Base-by-base conservation (phyloP, 2,329 filamentous ascomycete species). In the Scedosporium boydii region DNA sequence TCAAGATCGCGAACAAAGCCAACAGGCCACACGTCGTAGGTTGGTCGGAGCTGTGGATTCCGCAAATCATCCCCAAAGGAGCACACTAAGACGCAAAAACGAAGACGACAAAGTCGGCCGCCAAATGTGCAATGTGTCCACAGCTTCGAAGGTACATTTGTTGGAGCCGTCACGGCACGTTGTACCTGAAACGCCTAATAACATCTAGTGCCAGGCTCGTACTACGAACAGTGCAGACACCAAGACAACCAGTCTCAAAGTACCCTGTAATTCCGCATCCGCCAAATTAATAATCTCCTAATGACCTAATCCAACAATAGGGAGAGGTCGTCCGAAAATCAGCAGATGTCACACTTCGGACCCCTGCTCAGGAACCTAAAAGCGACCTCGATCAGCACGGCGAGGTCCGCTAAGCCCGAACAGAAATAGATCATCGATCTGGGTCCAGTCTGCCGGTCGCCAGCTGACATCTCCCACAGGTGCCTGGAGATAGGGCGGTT, bases 21-120 rank as follows among this genome's bases (percentile, higher is more conserved):
- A 60, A 60, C 58, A 60, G 58, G 42, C 58, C 42, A 60, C 42
- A 46, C 44, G 42, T 48, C 58, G 58, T 18, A 46, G 34, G 10
- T 38, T 38, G 34, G 10, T 9, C 58, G 23, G 56, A 26, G 12
- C 26, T 23, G 18, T 48, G 58, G 58, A 60, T 46, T 46, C 41
- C 58, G 21, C 18, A 44, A 59, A 44, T 46, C n/a, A 16, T 16
- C n/a, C 58, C 42, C 38, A n/a, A 27, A 27, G 26, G 16, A 44
- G 58, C 41, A 44, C 34, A 38, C 34, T 38, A 12, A 14, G 34
- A 38, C 34, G 34, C 34, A 38, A 14, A 38, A 38, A 38, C 34
- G 34, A 38, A 34, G 29, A 34, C 29, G 5, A 5, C 29, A 34
- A 34, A 38, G 34, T 38, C 34, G 34, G 42, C 23, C 58, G 41